These are phyloP conservation scores for Colletotrichum sp. DNA, from an alignment of 2,329 filamentous ascomycete species.

Conservation along the genomic window DNA sequence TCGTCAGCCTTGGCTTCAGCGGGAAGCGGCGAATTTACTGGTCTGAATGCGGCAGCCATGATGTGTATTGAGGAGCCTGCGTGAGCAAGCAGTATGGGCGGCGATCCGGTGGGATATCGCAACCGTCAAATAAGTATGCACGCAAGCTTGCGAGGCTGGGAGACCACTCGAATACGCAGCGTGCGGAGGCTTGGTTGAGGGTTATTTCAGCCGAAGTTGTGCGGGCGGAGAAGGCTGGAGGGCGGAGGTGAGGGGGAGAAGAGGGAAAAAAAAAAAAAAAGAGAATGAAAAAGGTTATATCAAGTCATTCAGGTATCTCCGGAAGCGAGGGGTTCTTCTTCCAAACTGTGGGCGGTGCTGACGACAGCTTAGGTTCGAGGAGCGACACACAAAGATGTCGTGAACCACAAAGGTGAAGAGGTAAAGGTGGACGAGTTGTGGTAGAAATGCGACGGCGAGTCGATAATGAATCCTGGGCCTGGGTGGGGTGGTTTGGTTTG, in stretches of 20 bases:
- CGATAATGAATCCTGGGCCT: conserved; percentile 17
- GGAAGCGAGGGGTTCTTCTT: not conserved
- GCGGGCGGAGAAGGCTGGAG: not conserved
- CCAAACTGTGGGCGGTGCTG: not conserved
- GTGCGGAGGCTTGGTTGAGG: not conserved
- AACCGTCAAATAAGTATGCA: not conserved
- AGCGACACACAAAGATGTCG: not conserved
- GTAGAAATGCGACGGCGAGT: conserved; percentile 21
- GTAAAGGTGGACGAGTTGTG: conserved; percentile 14
- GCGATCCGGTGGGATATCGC: conserved; percentile 21
- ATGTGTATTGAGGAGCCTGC: not conserved
- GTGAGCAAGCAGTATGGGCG: not conserved
- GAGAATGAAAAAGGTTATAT: not conserved
- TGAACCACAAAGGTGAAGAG: conserved; percentile 16
- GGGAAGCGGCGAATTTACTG: conserved; percentile 49
- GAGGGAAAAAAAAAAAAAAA: not conserved
- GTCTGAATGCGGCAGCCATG: conserved; percentile 55
- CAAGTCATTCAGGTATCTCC: conserved; percentile 17
- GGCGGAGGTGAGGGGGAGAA: not conserved
- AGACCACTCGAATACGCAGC: not conserved
- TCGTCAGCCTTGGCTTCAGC: conserved; percentile 37
- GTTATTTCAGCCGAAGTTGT: not conserved
- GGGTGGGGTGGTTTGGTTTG: conserved; percentile 13
- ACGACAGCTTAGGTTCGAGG: not conserved
- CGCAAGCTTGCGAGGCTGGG: conserved; percentile 3